A percentile compares a stretch with the other conserved stretches of the same genome.
phyloP scores from a whole-genome alignment of 768 basidiomycete genomes.

The Austroboletus festivus region DNA sequence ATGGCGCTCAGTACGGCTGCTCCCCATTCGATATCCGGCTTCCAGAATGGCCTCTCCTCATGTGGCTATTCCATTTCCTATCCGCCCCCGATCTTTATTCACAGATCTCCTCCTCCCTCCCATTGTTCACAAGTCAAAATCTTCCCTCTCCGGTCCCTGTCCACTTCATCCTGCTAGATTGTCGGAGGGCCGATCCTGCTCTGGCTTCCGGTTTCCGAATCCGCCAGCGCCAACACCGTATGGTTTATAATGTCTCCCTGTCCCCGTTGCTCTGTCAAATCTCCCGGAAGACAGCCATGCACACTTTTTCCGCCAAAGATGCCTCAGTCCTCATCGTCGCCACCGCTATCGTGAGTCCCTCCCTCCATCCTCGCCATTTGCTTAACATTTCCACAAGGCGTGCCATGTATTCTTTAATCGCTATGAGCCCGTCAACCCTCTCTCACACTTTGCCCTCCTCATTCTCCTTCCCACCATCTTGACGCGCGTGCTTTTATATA shows the following conservation, averaged over 20 bases:
- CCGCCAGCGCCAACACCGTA: constrained; percentile 26
- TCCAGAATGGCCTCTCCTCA: constrained; percentile 18
- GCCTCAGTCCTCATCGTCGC: constrained; percentile 18
- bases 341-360: constrained; percentile 24
- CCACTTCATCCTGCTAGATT: constrained; percentile 29
- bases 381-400: constrained; percentile 18
- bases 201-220: constrained; percentile 29
- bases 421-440: constrained; percentile 28
- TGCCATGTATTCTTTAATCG: constrained; percentile 33
- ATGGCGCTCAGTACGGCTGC: constrained; percentile 19
- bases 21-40: constrained; percentile 25
- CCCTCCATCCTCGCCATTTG: background rate
- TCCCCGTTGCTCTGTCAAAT: constrained; percentile 18
- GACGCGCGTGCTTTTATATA: constrained; percentile 11
- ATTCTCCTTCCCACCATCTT: constrained; percentile 20
- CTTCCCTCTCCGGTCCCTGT: constrained; percentile 19
- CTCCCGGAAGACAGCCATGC: constrained; percentile 17
- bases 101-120: constrained; percentile 14
- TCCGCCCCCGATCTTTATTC: constrained; percentile 15
- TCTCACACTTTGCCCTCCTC: constrained; percentile 27
- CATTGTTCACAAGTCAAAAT: constrained; percentile 21
- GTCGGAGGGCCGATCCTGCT: constrained; percentile 37
- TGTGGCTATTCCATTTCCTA: constrained; percentile 8
- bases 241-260: constrained; percentile 22
- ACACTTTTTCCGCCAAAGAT: constrained; percentile 16